Evolutionary conservation across 192 early-diverging fungal species (phyloP).

Genomic region (Coemansia reversa): DNA sequence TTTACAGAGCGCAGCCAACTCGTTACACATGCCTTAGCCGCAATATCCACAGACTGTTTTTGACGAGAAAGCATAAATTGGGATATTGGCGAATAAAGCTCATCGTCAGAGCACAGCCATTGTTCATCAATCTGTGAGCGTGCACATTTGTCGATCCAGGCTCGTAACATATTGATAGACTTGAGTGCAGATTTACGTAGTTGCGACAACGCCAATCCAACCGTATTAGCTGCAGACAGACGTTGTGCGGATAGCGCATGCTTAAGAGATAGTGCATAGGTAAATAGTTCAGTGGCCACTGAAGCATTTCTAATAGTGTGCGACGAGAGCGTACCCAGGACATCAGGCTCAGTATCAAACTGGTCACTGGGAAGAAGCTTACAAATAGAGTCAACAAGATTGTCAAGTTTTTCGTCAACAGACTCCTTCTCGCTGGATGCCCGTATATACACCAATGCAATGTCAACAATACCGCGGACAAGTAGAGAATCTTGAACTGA

Average conservation of each 20-base stretch:
- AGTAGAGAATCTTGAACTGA: conserved; percentile 23
- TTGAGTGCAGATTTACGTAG: conserved; percentile 35
- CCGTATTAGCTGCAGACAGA: conserved; percentile 19
- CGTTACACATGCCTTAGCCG: conserved; percentile 24
- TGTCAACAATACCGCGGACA: conserved; percentile 22
- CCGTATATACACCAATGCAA: conserved; percentile 20
- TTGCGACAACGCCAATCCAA: conserved; percentile 20
- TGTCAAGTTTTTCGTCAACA: conserved; percentile 23
- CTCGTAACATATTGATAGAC: conserved; percentile 15
- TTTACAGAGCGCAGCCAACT: conserved; percentile 45
- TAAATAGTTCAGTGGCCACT: conserved; percentile 36
- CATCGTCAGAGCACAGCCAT: conserved; percentile 17
- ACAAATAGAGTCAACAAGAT: conserved; percentile 15
- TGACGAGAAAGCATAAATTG: conserved; percentile 17
- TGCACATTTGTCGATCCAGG: conserved; percentile 20
- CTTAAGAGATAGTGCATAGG: conserved; percentile 21
- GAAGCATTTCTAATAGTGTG: conserved; percentile 18
- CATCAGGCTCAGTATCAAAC: not conserved
- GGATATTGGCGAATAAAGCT: not conserved
- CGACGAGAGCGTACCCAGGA: conserved; percentile 9
- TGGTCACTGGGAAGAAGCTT: conserved; percentile 12
- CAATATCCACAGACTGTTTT: conserved; percentile 17
- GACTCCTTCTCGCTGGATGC: conserved; percentile 8
- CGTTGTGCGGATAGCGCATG: conserved; percentile 25
- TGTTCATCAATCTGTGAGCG: conserved; percentile 22